These are phyloP conservation scores for Hypomyces perniciosus DNA, from an alignment of 2,329 filamentous ascomycete genomes.

Conservation along the genomic window DNA sequence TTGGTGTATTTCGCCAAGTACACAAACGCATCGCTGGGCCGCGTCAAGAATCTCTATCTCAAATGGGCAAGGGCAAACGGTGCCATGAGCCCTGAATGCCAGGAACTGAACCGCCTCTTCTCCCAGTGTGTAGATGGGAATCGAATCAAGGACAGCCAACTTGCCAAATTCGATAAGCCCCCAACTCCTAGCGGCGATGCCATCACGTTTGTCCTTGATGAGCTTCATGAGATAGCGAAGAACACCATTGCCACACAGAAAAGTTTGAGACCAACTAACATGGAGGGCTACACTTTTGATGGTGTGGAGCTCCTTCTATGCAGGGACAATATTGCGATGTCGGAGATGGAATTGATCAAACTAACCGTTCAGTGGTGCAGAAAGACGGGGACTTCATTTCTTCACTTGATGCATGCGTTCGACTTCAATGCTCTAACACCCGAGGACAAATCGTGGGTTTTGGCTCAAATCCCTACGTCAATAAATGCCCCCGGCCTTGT, in stretches of 20 bases:
- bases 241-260: slow-evolving; percentile 11
- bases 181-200: slow-evolving; percentile 18
- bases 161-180: slow-evolving; percentile 25
- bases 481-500: slow-evolving; percentile 23
- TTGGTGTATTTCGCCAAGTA: slow-evolving; percentile 36
- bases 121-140: slow-evolving; percentile 38
- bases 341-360: slow-evolving; percentile 32
- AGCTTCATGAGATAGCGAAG: slow-evolving; percentile 26
- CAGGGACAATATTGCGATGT: slow-evolving; percentile 29
- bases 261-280: neutral
- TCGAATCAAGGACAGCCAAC: slow-evolving; percentile 27
- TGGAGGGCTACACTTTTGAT: slow-evolving; percentile 20
- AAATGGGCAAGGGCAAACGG: slow-evolving; percentile 33
- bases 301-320: slow-evolving; percentile 27
- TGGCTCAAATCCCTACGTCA: slow-evolving; percentile 26
- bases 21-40: slow-evolving; percentile 32
- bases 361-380: slow-evolving; percentile 30
- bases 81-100: slow-evolving; percentile 32
- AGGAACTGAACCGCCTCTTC: slow-evolving; percentile 36
- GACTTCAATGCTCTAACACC: slow-evolving; percentile 26
- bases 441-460: slow-evolving; percentile 33
- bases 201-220: slow-evolving; percentile 31
- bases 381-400: slow-evolving; percentile 20
- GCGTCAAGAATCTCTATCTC: slow-evolving; percentile 36
- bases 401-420: slow-evolving; percentile 24